A percentile compares a stretch with the other conserved stretches of the same genome.
phyloP scores from a whole-genome alignment of 2,329 filamentous ascomycete genomes.

The Xylariomycetidae sp. region DNA sequence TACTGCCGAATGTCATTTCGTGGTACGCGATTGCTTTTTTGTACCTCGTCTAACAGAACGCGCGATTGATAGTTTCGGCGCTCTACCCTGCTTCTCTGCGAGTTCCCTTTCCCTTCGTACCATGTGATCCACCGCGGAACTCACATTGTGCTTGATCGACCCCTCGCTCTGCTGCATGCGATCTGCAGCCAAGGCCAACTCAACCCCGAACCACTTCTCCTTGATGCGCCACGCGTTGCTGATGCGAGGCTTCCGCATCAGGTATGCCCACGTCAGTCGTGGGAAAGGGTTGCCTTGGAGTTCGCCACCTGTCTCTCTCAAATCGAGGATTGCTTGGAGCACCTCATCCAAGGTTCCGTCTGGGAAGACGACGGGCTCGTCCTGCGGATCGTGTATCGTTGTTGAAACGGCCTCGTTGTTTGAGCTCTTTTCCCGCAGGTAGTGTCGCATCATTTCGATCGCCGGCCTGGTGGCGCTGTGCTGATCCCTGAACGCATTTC shows the following conservation, averaged over 20 bases:
- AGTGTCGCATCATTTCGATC: slow-evolving; percentile 24
- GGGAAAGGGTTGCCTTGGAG: background rate
- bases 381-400: too few species aligned
- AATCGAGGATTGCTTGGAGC: background rate
- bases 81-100: background rate
- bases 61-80: background rate
- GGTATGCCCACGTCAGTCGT: background rate
- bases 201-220: background rate
- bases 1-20: background rate
- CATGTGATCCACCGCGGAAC: background rate
- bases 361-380: background rate
- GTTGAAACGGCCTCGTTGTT: too few species aligned
- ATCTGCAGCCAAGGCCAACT: background rate
- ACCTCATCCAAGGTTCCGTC: slow-evolving; percentile 12
- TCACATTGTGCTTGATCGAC: background rate
- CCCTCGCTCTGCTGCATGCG: background rate
- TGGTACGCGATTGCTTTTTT: background rate
- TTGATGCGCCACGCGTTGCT: background rate
- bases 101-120: background rate
- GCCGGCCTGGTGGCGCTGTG: slow-evolving; percentile 12
- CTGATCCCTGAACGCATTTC: slow-evolving; percentile 11
- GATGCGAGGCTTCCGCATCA: background rate
- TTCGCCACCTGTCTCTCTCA: background rate
- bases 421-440: slow-evolving; percentile 12
- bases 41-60: background rate